Conservation (phyloP, 2,329 filamentous ascomycete genomes). For the Stagonosporopsis cucurbitacearum region DNA sequence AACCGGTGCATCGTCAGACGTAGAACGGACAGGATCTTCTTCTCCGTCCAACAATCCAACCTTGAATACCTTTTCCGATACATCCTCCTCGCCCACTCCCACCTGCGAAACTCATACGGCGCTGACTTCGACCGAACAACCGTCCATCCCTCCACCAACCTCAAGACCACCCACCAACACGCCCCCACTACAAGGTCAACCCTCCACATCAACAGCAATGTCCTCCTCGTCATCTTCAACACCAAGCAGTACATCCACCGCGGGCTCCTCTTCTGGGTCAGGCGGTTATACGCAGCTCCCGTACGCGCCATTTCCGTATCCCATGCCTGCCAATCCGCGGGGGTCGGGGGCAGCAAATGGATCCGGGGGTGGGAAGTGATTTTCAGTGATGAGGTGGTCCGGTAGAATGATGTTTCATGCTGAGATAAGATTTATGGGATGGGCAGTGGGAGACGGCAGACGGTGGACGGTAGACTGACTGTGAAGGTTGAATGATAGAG, state of each 20-base stretch:
- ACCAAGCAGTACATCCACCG: conserved; percentile 40
- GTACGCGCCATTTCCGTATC: conserved; percentile 48
- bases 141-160: conserved; percentile 13
- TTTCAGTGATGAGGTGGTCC: no score
- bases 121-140: background rate
- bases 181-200: conserved; percentile 21
- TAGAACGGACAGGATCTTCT: conserved; percentile 23
- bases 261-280: conserved; percentile 37
- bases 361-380: conserved; percentile 31
- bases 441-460: no score
- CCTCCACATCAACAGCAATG: conserved; percentile 28
- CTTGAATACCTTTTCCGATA: conserved; percentile 12
- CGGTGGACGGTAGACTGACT: no score
- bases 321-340: conserved; percentile 40
- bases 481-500: no score
- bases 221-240: conserved; percentile 45
- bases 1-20: background rate
- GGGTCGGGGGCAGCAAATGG: conserved; percentile 26
- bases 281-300: conserved; percentile 40
- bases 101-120: conserved; percentile 21
- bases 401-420: no score
- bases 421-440: no score
- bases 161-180: conserved; percentile 2
- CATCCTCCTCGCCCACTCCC: conserved; percentile 17
- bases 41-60: conserved; percentile 36